Conservation (phyloP, 2,329 filamentous ascomycete species). For the Xylaria polymorpha region DNA sequence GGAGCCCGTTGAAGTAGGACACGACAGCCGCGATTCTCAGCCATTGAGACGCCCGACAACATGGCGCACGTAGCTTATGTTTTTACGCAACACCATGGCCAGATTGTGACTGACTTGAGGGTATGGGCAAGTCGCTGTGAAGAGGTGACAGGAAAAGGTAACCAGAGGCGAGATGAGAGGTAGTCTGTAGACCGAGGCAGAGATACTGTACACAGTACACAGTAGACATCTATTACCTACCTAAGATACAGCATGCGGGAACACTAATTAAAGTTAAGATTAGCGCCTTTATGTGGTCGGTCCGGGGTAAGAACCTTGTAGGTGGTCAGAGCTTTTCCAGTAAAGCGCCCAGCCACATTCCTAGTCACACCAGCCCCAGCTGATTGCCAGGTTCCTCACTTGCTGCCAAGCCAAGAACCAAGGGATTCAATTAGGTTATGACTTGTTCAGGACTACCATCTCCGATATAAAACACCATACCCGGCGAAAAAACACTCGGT, state of each 20-base stretch:
- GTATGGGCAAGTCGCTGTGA: background rate
- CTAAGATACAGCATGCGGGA: background rate
- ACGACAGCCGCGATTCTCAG: slow-evolving; percentile 44
- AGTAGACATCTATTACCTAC: too few relatives aligned
- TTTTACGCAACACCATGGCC: slow-evolving; percentile 8
- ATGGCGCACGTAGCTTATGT: slow-evolving; percentile 33
- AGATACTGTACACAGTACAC: too few relatives aligned
- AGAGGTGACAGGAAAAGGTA: background rate
- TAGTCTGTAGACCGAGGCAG: background rate
- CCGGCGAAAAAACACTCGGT: background rate
- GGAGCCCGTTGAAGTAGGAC: slow-evolving; percentile 42
- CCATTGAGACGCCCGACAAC: slow-evolving; percentile 38
- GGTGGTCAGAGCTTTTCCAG: slow-evolving; percentile 14
- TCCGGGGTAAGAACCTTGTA: slow-evolving; percentile 9
- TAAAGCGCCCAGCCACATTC: slow-evolving; percentile 15
- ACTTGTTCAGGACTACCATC: slow-evolving; percentile 10
- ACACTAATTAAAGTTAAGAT: too few relatives aligned
- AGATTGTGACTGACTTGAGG: background rate
- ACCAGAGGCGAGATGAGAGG: background rate
- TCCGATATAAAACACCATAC: slow-evolving; percentile 10
- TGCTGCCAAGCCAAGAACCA: slow-evolving; percentile 12
- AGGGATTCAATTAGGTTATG: slow-evolving; percentile 17
- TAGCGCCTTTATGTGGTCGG: background rate
- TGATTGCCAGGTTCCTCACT: background rate
- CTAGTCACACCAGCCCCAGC: slow-evolving; percentile 5